These are phyloP conservation scores for Neospora caninum DNA, from an alignment of 169 alveolate genomes.

Conservation along the genomic window DNA sequence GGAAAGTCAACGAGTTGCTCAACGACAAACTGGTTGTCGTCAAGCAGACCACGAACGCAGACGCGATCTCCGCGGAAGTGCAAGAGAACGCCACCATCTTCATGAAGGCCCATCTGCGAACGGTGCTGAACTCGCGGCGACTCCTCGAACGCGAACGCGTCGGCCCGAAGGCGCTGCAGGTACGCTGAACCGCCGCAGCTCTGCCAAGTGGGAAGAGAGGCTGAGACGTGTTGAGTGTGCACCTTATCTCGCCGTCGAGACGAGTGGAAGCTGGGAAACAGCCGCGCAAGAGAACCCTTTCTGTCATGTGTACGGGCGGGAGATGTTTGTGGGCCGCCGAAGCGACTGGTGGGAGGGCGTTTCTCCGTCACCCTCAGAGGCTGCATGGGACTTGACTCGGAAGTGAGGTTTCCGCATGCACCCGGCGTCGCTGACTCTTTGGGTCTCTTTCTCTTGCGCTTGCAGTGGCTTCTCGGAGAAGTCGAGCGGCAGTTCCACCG, in stretches of 20 bases:
- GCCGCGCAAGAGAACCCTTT: no score
- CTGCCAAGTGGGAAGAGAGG: not conserved
- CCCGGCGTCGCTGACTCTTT: not conserved
- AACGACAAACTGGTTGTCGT: conserved; percentile 79
- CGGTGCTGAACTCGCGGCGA: conserved; percentile 92
- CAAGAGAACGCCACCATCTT: conserved; percentile 90
- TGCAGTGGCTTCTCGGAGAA: conserved; percentile 97
- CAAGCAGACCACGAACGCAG: conserved; percentile 76
- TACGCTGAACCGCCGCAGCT: not conserved
- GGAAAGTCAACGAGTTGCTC: conserved; percentile 79
- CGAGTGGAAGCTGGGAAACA: no score
- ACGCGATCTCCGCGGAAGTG: conserved; percentile 84
- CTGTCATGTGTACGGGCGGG: no score
- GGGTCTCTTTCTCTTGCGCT: conserved; percentile 33
- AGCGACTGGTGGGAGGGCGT: no score
- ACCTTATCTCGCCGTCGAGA: no score
- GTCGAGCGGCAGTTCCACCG: conserved; percentile 93
- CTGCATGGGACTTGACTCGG: no score
- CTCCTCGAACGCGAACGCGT: conserved; percentile 94
- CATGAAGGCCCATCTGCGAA: conserved; percentile 94
- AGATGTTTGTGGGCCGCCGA: no score
- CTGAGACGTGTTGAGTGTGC: no score
- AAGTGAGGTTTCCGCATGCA: no score
- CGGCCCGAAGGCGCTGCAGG: conserved; percentile 83
- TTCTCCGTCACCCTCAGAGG: no score